A percentile compares a stretch with the other conserved stretches of the same genome.
Conservation (phyloP, 306 rosid genomes). For the Adenanthera pavonina region DNA sequence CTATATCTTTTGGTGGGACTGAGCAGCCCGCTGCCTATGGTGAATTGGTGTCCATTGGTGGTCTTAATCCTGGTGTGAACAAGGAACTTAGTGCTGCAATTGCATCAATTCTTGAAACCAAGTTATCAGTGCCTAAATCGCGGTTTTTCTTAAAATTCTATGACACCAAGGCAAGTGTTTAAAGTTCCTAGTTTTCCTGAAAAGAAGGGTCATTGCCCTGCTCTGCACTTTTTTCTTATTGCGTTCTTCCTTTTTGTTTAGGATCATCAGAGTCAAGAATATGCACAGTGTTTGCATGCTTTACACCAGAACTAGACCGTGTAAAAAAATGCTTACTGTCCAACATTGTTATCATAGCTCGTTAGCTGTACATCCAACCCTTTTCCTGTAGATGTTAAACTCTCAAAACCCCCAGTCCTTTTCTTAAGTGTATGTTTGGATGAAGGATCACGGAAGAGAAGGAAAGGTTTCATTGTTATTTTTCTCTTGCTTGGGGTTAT, state of each 20-base stretch:
- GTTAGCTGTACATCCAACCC: constrained; percentile 24
- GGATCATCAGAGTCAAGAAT: constrained; percentile 87
- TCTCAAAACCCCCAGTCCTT: neutral
- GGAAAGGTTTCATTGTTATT: neutral
- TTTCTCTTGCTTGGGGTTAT: neutral
- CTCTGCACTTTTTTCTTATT: constrained; percentile 53
- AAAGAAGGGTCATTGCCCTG: constrained; percentile 46
- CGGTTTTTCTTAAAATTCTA: constrained; percentile 79
- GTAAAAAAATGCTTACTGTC: constrained; percentile 61
- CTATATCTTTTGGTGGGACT: constrained; percentile 76
- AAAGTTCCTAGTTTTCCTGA: constrained; percentile 32
- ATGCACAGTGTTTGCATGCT: constrained; percentile 97
- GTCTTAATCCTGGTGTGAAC: constrained; percentile 75
- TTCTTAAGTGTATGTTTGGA: constrained; percentile 7
- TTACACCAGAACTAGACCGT: constrained; percentile 93
- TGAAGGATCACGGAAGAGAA: neutral
- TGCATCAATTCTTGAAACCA: constrained; percentile 67
- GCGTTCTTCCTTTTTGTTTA: constrained; percentile 82
- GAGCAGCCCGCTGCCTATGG: constrained; percentile 91
- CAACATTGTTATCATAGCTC: constrained; percentile 41
- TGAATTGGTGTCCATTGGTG: constrained; percentile 89
- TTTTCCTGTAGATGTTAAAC: neutral
- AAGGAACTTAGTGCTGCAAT: constrained; percentile 83
- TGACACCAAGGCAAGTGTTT: constrained; percentile 75
- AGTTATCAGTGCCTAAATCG: constrained; percentile 77